phyloP scores from a whole-genome alignment of 163 green algal species.

The Chlorella variabilis region DNA sequence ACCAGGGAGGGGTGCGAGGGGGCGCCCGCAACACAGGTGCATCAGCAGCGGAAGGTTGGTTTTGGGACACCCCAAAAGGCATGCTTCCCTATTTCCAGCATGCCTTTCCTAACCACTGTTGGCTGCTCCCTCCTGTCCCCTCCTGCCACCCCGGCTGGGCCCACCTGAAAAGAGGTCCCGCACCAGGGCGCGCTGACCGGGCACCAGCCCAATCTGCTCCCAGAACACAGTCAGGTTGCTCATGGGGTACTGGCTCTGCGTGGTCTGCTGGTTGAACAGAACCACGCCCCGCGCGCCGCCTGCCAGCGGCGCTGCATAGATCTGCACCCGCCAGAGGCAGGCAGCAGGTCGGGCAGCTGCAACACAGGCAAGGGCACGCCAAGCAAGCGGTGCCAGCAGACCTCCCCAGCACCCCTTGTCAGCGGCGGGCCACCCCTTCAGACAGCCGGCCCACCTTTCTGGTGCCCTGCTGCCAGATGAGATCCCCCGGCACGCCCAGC shows the following conservation, averaged over 20 bases:
- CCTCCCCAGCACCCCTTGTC: too few species aligned
- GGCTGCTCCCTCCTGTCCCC: too few species aligned
- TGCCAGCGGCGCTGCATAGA: conserved; percentile 64
- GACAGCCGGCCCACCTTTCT: conserved; percentile 17
- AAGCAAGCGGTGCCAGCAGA: too few species aligned
- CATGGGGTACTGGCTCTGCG: conserved; percentile 42
- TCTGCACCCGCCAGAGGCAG: conserved; percentile 23
- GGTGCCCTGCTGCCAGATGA: conserved; percentile 68
- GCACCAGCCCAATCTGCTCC: conserved; percentile 48
- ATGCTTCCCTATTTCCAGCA: too few species aligned
- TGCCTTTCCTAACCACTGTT: too few species aligned
- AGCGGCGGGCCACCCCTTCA: too few species aligned
- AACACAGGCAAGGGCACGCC: not conserved
- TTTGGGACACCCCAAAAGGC: too few species aligned
- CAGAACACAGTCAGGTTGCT: conserved; percentile 50
- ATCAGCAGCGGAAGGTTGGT: not conserved
- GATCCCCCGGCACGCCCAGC: conserved; percentile 71
- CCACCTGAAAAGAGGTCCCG: conserved; percentile 48
- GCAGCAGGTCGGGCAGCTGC: not conserved
- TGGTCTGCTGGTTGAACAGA: conserved; percentile 65
- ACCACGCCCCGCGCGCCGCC: conserved; percentile 58
- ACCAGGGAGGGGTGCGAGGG: too few species aligned
- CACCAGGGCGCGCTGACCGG: conserved; percentile 18
- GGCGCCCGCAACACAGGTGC: not conserved
- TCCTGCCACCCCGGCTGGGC: too few species aligned